Conservation (phyloP, 257 asterid genomes). For the Solanum peruvianum region DNA sequence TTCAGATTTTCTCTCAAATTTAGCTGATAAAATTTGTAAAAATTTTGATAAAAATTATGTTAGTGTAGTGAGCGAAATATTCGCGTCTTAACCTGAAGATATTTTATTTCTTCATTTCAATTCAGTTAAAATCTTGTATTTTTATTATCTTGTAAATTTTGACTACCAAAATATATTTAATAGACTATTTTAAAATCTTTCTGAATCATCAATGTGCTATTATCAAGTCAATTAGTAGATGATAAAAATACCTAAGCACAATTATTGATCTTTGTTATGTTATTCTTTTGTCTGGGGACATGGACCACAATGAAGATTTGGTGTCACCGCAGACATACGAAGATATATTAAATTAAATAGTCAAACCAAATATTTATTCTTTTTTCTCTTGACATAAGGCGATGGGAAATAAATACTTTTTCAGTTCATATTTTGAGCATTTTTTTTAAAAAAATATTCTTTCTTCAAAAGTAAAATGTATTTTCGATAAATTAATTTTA, state of each 20-base stretch:
- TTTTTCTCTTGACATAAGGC: neutral
- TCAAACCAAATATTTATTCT: neutral
- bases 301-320: neutral
- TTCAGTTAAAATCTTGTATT: fast-evolving
- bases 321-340: neutral
- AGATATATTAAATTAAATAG: neutral
- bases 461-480: neutral
- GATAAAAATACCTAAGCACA: neutral
- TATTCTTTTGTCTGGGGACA: neutral
- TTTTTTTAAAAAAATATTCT: neutral
- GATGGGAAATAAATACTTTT: neutral
- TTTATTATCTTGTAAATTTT: too few relatives aligned
- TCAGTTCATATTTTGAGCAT: neutral
- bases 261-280: neutral
- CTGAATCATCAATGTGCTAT: neutral
- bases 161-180: neutral
- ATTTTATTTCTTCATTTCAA: too few relatives aligned
- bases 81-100: fast-evolving
- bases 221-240: neutral
- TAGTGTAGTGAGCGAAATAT: too few relatives aligned
- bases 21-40: neutral
- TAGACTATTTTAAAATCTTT: neutral
- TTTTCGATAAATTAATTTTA: neutral
- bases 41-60: too few relatives aligned
- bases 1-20: neutral